A percentile compares a stretch with the other conserved stretches of the same genome.
phyloP scores from a whole-genome alignment of 495 filamentous ascomycete species.

The Aspergillus saccharolyticus region DNA sequence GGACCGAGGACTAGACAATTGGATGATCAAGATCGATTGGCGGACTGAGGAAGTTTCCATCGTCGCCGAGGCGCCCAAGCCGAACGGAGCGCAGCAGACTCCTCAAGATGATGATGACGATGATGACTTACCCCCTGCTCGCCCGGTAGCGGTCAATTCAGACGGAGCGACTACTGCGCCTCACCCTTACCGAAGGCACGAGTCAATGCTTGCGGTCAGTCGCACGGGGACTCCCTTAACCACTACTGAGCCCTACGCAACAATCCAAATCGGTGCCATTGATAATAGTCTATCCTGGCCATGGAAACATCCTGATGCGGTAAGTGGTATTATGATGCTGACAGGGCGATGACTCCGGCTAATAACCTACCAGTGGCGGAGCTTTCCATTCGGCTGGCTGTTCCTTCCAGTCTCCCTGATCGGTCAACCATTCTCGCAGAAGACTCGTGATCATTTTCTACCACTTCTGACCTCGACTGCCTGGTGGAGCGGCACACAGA shows the following conservation, averaged over 20 bases:
- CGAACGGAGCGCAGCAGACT: conserved; percentile 46
- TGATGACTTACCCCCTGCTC: conserved; percentile 49
- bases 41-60: conserved; percentile 76
- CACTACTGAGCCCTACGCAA: conserved; percentile 43
- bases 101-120: conserved; percentile 46
- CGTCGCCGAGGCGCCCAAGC: conserved; percentile 71
- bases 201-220: conserved; percentile 76
- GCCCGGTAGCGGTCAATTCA: conserved; percentile 51
- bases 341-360: conserved; percentile 15
- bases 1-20: conserved; percentile 94
- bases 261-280: conserved; percentile 83
- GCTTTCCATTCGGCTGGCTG: conserved; percentile 97
- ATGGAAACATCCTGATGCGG: conserved; percentile 97
- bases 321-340: conserved; percentile 34
- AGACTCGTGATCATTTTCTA: conserved; percentile 88
- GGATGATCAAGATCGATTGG: conserved; percentile 98
- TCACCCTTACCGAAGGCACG: conserved; percentile 70
- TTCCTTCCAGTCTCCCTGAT: conserved; percentile 96
- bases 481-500: conserved; percentile 96
- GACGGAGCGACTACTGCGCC: conserved; percentile 43
- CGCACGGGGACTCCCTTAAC: conserved; percentile 53
- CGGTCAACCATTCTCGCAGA: conserved; percentile 90
- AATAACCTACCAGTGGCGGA: conserved; percentile 55
- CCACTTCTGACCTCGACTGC: conserved; percentile 85
- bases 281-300: conserved; percentile 98